phyloP scores from a whole-genome alignment of 768 basidiomycete species.

The Suillus alpinus region DNA sequence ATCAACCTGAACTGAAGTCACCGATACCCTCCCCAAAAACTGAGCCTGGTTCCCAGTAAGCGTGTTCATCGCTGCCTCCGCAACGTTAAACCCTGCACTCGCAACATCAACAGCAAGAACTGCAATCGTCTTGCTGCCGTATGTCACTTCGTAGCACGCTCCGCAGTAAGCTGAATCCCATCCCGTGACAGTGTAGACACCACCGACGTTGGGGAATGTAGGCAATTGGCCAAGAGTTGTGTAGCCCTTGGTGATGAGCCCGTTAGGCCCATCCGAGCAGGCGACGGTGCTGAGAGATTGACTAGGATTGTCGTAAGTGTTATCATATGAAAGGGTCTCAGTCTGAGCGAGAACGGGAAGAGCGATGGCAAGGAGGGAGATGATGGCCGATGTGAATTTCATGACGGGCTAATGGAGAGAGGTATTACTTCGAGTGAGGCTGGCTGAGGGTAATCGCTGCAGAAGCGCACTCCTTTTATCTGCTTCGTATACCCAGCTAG shows the following conservation, averaged over 20 bases:
- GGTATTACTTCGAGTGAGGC: not conserved
- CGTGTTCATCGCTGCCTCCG: constrained; percentile 51
- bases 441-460: constrained; percentile 1
- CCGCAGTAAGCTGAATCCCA: constrained; percentile 32
- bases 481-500: not conserved
- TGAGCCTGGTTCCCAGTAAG: constrained; percentile 48
- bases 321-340: constrained; percentile 28
- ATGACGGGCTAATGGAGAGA: constrained; percentile 10
- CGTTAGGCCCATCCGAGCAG: constrained; percentile 33
- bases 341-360: constrained; percentile 17
- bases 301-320: constrained; percentile 25
- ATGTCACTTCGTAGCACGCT: constrained; percentile 31
- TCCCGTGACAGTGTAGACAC: constrained; percentile 28
- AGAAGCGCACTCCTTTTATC: constrained; percentile 15
- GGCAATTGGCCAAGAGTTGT: constrained; percentile 32
- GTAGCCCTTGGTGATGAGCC: constrained; percentile 29
- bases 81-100: constrained; percentile 43
- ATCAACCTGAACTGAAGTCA: constrained; percentile 41
- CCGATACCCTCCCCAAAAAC: constrained; percentile 46
- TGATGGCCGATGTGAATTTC: constrained; percentile 21
- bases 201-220: constrained; percentile 31
- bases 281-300: constrained; percentile 20
- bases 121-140: constrained; percentile 14
- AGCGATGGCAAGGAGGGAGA: constrained; percentile 11
- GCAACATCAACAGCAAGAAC: constrained; percentile 29